Percentiles rank a stretch among this genome's conserved stretches.
These are phyloP conservation scores for Oryza brachyantha DNA, from an alignment of 176 grass and related monocot species.

Conservation along the genomic window DNA sequence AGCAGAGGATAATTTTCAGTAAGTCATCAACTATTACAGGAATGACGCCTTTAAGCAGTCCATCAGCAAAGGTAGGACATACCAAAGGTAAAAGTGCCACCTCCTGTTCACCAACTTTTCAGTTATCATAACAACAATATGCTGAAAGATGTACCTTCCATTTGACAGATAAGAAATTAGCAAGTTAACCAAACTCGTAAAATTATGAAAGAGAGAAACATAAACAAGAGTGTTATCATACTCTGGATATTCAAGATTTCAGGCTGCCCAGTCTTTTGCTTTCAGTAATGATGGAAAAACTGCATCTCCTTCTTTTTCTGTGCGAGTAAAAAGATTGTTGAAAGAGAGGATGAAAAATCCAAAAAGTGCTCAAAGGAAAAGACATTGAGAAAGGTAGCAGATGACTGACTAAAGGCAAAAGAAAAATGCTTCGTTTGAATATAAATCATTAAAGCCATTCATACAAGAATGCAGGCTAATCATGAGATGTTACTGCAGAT, in stretches of 20 bases:
- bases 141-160: background rate
- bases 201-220: background rate
- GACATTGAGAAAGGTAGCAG: constrained; percentile 37
- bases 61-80: background rate
- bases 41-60: constrained; percentile 26
- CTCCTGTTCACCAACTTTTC: constrained; percentile 14
- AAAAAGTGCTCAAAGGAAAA: constrained; percentile 41
- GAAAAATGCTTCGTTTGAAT: constrained; percentile 21
- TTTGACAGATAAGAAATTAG: background rate
- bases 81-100: constrained; percentile 24
- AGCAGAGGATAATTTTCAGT: background rate
- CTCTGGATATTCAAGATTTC: constrained; percentile 4
- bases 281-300: constrained; percentile 22
- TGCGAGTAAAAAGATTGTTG: constrained; percentile 15
- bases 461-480: constrained; percentile 22
- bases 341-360: constrained; percentile 42
- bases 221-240: background rate
- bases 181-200: background rate
- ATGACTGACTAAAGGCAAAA: constrained; percentile 44
- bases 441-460: constrained; percentile 18
- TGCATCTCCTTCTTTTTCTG: background rate
- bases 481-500: constrained; percentile 17
- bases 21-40: constrained; percentile 21
- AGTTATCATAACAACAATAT: background rate
- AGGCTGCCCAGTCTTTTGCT: constrained; percentile 12